These are phyloP conservation scores for Lignosus rhinocerotis DNA, from an alignment of 1,284 basidiomycete species.

Conservation along the genomic window DNA sequence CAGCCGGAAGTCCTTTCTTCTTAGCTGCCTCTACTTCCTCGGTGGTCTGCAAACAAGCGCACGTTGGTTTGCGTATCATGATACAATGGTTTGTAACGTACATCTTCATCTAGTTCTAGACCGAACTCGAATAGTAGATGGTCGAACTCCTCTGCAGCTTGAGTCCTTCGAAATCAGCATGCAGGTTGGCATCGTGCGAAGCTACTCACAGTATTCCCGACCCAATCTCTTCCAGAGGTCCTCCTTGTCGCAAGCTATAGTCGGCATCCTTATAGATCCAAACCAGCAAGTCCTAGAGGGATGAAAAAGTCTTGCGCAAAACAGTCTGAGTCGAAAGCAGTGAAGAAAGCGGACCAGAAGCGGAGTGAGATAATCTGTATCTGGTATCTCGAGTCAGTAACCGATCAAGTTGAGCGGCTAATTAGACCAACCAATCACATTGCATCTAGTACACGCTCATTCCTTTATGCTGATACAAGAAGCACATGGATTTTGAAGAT, in stretches of 20 bases:
- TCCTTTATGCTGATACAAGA: neutral
- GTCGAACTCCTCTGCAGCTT: constrained; percentile 93
- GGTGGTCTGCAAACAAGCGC: constrained; percentile 66
- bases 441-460: neutral
- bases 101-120: constrained; percentile 96
- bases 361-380: neutral
- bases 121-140: constrained; percentile 97
- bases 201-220: constrained; percentile 73
- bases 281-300: neutral
- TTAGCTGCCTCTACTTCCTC: constrained; percentile 81
- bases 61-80: neutral
- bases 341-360: neutral
- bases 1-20: constrained; percentile 81
- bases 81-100: constrained; percentile 42
- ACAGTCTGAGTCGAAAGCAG: neutral
- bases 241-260: constrained; percentile 92
- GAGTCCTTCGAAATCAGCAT: constrained; percentile 8
- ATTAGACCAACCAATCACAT: neutral
- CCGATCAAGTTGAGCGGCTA: neutral
- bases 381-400: neutral
- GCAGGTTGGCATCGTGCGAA: neutral
- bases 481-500: neutral
- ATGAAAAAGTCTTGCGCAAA: neutral
- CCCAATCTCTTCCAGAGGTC: constrained; percentile 91
- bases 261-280: constrained; percentile 68